Evolutionary conservation across 441 rosid genomes (phyloP), one percentile per base, ranked within the genome.

Genomic region (Aleurites moluccanus): DNA sequence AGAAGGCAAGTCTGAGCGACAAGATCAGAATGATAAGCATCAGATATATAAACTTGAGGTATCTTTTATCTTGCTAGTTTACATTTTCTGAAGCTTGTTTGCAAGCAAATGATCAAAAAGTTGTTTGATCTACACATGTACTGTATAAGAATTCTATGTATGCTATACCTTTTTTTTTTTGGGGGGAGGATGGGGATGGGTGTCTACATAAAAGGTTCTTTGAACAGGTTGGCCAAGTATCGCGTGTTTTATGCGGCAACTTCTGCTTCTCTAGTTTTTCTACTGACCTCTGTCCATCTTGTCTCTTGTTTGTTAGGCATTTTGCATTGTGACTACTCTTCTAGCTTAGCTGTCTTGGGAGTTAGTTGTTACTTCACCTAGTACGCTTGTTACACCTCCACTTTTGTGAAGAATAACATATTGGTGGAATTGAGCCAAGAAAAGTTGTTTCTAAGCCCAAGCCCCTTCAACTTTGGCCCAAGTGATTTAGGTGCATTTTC

Each of bases 31-130:
- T 81, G 94, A 90, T 77, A 90, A 84, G 69, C 89, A 86, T 84
- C 93, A 84, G 78, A 74, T 85, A 78, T 96, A 90, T 79, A 91
- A 88, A 82, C 90, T 96, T 53, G 99, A 94, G 99, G 98, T 94
- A 85, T 35, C 27, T 42, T n/a, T 80, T 74, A 61, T 69, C 68
- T 52, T 72, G 8, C 47, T 49, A 15, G 27, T 44, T 28, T 27
- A 56, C 44, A 14, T 60, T 60, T 18, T 70, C 28, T 55, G 9
- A 72, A 66, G 57, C 42, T 27, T 55, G 20, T 28, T 13, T 35
- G 21, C 38, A 4, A 72, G 44, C 53, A 35, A 30, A 28, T 23
- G 33, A 6, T 59, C 11, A 25, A 10, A 44, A 15, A 45, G 14
- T 25, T 16, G 25, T 30, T 63, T 27, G 4, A 50, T 49, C 16